Conservation (phyloP, 1,284 basidiomycete genomes). For the Volvariella volvacea region DNA sequence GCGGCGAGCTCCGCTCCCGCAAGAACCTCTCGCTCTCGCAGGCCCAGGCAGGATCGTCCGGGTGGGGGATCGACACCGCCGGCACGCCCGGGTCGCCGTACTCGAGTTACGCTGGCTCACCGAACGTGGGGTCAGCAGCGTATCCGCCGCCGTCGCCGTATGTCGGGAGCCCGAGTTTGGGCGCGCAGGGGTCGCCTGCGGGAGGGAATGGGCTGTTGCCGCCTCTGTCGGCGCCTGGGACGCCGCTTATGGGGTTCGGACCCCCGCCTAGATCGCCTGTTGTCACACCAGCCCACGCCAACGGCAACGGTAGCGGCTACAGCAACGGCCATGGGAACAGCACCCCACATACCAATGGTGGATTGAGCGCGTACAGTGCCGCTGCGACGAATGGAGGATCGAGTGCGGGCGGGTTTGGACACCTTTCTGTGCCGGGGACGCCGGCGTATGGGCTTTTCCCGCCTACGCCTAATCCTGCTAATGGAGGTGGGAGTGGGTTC, state of each 20-base stretch:
- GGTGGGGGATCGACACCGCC: background rate
- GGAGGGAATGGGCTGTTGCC: background rate
- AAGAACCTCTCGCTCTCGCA: slow-evolving; percentile 1
- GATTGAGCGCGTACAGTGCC: too few species aligned
- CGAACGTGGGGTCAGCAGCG: background rate
- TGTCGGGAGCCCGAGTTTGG: background rate
- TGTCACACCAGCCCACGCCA: too few species aligned
- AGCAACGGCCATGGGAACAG: background rate
- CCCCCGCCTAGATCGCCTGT: slow-evolving; percentile 6
- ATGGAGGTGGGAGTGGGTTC: slow-evolving; percentile 20
- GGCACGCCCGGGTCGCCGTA: background rate
- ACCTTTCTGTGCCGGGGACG: slow-evolving; percentile 14
- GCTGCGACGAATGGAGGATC: slow-evolving; percentile 1
- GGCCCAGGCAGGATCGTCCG: background rate
- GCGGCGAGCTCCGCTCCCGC: slow-evolving; percentile 29
- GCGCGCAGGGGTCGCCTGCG: background rate
- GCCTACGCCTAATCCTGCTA: slow-evolving; percentile 28
- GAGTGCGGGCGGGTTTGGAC: slow-evolving; percentile 3
- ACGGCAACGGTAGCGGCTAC: background rate
- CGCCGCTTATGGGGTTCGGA: slow-evolving; percentile 15
- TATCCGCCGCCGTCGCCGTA: background rate
- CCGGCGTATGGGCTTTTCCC: slow-evolving; percentile 28
- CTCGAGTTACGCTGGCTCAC: background rate
- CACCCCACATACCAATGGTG: background rate
- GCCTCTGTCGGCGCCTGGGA: slow-evolving; percentile 2